These are phyloP conservation scores for Cryptosporidium bovis DNA, from an alignment of 169 alveolate species.

Conservation along the genomic window DNA sequence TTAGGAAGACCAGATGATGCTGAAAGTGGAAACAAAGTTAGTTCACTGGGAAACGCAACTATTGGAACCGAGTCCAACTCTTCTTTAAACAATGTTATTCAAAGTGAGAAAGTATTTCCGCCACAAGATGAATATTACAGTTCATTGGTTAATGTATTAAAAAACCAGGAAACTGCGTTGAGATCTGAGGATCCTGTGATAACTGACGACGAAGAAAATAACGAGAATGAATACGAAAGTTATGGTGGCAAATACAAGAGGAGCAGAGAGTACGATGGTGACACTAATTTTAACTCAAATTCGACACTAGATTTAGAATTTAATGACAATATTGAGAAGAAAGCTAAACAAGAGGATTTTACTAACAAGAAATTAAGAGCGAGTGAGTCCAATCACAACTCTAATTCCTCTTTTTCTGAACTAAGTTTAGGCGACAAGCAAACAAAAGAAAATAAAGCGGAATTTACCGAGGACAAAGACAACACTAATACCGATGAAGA, in stretches of 20 bases:
- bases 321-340: no score
- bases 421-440: slow-evolving; percentile 8
- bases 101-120: slow-evolving; percentile 78
- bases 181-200: slow-evolving; percentile 81
- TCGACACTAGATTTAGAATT: neutral
- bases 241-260: slow-evolving; percentile 77
- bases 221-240: slow-evolving; percentile 73
- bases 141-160: slow-evolving; percentile 78
- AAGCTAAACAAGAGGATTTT: no score
- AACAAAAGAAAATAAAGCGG: slow-evolving; percentile 30
- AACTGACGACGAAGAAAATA: slow-evolving; percentile 81
- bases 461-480: neutral
- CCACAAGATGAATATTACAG: slow-evolving; percentile 84
- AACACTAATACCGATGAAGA: slow-evolving; percentile 10
- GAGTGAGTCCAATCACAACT: no score
- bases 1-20: neutral
- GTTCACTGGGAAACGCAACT: slow-evolving; percentile 78
- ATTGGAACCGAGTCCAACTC: slow-evolving; percentile 1
- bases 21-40: slow-evolving; percentile 78
- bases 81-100: slow-evolving; percentile 1
- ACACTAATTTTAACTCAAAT: neutral
- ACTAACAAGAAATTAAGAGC: no score
- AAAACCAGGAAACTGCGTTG: slow-evolving; percentile 82
- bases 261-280: neutral
- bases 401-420: no score